These are phyloP conservation scores for Dimargaris cristalligena DNA, from an alignment of 192 early-diverging fungal species.

Conservation along the genomic window DNA sequence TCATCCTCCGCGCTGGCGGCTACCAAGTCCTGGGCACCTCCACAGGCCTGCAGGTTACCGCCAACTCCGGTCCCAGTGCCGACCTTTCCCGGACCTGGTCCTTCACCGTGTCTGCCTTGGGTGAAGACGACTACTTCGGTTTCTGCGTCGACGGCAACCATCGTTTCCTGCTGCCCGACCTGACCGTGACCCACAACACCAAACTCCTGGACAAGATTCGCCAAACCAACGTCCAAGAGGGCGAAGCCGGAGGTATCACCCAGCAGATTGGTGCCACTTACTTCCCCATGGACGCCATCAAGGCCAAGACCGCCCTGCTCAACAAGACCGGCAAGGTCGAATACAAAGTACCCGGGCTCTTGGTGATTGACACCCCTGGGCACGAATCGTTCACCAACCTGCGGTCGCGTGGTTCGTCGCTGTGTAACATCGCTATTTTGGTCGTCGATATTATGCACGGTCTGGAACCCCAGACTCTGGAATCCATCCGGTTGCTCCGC, in stretches of 20 bases:
- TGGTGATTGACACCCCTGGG: constrained; percentile 97
- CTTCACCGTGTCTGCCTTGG: constrained; percentile 22
- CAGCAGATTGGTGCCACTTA: constrained; percentile 99
- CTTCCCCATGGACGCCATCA: constrained; percentile 92
- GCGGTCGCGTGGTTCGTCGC: constrained; percentile 83
- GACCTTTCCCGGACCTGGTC: constrained; percentile 19
- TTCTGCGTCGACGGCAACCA: constrained; percentile 38
- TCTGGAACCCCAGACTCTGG: constrained; percentile 93
- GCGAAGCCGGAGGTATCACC: constrained; percentile 99
- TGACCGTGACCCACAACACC: constrained; percentile 53
- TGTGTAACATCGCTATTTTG: constrained; percentile 98
- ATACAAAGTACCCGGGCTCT: constrained; percentile 80
- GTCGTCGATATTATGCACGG: constrained; percentile 99
- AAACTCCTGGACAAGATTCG: constrained; percentile 98
- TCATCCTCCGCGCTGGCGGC: not conserved
- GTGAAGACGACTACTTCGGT: constrained; percentile 30
- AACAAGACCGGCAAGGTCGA: constrained; percentile 36
- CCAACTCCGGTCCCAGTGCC: too few relatives aligned
- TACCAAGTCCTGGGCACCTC: too few relatives aligned
- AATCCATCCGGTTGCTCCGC: constrained; percentile 80
- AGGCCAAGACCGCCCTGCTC: constrained; percentile 74
- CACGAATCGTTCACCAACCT: constrained; percentile 98
- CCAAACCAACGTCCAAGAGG: constrained; percentile 97
- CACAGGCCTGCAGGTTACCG: too few relatives aligned
- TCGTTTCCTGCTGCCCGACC: constrained; percentile 29